Conservation (phyloP, 2,329 filamentous ascomycete genomes). For the Hymenoscyphus linearis region DNA sequence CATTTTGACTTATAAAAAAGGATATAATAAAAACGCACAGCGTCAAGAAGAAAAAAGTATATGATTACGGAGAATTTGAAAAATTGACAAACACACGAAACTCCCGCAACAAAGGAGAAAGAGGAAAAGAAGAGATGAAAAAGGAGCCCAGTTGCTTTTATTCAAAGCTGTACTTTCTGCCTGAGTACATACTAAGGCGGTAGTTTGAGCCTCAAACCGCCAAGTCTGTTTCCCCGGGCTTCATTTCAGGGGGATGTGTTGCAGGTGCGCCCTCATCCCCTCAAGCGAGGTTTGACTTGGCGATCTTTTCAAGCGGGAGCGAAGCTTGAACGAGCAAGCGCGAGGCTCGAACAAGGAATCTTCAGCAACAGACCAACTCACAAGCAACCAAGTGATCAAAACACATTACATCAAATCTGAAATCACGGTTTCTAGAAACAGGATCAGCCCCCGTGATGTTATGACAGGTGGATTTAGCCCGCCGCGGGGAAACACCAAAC, state of each 20-base stretch:
- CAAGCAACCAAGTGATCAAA: background rate
- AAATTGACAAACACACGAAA: background rate
- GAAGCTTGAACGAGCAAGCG: background rate
- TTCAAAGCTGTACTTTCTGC: background rate
- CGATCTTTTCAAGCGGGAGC: background rate
- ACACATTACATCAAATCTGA: background rate
- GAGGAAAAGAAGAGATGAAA: conserved; percentile 11
- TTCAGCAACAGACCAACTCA: background rate
- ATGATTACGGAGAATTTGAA: background rate
- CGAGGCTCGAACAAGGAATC: background rate
- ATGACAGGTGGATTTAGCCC: background rate
- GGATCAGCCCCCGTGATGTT: background rate
- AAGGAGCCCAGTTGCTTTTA: conserved; percentile 2
- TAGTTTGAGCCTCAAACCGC: conserved; percentile 18
- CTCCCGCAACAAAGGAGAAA: background rate
- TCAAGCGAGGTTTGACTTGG: conserved; percentile 15
- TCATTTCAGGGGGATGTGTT: conserved; percentile 12
- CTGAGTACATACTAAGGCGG: background rate
- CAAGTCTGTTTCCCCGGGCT: conserved; percentile 22
- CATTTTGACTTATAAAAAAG: conserved; percentile 12
- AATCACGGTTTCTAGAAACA: background rate
- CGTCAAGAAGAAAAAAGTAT: conserved; percentile 15
- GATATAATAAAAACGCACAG: conserved; percentile 18
- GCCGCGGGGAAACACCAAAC: background rate
- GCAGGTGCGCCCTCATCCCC: conserved; percentile 10